Conservation (phyloP, 1,284 basidiomycete genomes). For the Boletus sp. region DNA sequence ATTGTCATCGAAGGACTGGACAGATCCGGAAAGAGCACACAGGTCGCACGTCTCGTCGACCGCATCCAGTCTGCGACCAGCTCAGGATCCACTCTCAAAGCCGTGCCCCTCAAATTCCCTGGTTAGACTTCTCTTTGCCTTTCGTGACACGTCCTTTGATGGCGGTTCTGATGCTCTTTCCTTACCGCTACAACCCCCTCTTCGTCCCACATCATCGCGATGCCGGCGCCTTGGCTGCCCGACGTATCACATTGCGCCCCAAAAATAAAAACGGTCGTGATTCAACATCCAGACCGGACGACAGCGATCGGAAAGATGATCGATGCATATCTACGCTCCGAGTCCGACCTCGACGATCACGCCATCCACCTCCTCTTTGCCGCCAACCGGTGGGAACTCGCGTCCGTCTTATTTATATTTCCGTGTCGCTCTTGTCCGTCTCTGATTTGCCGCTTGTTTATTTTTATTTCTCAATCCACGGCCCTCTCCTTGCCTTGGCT, state of each 20-base stretch:
- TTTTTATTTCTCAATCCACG: not conserved
- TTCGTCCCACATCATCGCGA: not conserved
- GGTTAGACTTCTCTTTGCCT: constrained; percentile 44
- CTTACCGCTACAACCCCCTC: not conserved
- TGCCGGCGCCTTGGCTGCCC: not conserved
- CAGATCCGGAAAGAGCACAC: constrained; percentile 88
- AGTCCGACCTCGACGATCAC: constrained; percentile 85
- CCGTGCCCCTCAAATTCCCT: constrained; percentile 77
- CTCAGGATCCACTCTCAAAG: constrained; percentile 19
- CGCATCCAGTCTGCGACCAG: constrained; percentile 16
- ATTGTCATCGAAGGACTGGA: constrained; percentile 95
- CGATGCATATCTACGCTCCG: constrained; percentile 83
- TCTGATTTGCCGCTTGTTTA: not conserved
- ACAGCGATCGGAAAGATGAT: constrained; percentile 93
- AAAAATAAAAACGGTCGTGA: too few relatives aligned
- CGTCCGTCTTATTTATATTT: constrained; percentile 50
- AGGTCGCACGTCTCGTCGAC: constrained; percentile 58
- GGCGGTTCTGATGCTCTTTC: constrained; percentile 3
- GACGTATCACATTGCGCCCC: not conserved
- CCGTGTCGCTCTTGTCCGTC: too few relatives aligned
- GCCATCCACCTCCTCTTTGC: constrained; percentile 94
- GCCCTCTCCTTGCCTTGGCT: not conserved
- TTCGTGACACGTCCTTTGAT: not conserved
- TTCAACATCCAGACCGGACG: constrained; percentile 72
- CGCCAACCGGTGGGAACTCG: constrained; percentile 95